Conservation (phyloP, 1,139 yeast genomes). For the Yamadazyma membranifaciens region DNA sequence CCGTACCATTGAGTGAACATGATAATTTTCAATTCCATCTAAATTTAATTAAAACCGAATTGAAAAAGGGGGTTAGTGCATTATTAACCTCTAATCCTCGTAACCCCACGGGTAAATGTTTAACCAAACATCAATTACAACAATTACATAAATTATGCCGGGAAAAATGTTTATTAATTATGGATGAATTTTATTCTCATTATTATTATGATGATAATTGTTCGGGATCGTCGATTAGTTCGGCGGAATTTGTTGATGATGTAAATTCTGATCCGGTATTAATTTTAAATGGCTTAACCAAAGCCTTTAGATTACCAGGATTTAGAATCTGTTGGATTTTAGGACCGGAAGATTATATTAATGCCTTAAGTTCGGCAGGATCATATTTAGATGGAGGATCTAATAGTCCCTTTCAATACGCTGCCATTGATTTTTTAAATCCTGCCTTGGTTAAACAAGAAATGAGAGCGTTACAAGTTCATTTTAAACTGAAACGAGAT, state of each 20-base stretch:
- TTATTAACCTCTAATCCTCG: slow-evolving; percentile 63
- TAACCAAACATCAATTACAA: slow-evolving; percentile 50
- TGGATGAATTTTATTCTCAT: slow-evolving; percentile 69
- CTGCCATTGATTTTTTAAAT: slow-evolving; percentile 57
- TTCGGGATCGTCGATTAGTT: slow-evolving; percentile 54
- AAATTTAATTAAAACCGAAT: slow-evolving; percentile 53
- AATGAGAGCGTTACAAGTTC: slow-evolving; percentile 61
- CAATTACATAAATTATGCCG: slow-evolving; percentile 59
- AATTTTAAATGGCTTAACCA: slow-evolving; percentile 63
- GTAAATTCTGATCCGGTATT: slow-evolving; percentile 63
- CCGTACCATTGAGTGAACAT: slow-evolving; percentile 60
- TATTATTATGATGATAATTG: slow-evolving; percentile 62
- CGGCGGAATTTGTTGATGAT: slow-evolving; percentile 56
- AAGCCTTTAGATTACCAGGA: slow-evolving; percentile 66
- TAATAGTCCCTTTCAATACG: slow-evolving; percentile 64
- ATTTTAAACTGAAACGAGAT: slow-evolving; percentile 62
- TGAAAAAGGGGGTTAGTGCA: slow-evolving; percentile 63
- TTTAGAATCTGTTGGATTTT: slow-evolving; percentile 71
- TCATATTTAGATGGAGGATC: slow-evolving; percentile 67
- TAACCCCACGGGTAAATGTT: slow-evolving; percentile 64
- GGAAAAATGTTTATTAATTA: slow-evolving; percentile 55
- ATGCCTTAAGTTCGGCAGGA: slow-evolving; percentile 60
- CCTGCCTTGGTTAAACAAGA: slow-evolving; percentile 52
- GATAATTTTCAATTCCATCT: slow-evolving; percentile 62
- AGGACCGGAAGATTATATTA: slow-evolving; percentile 65